Conservation (phyloP, 1,284 basidiomycete species). For the Pseudozyma thailandica region DNA sequence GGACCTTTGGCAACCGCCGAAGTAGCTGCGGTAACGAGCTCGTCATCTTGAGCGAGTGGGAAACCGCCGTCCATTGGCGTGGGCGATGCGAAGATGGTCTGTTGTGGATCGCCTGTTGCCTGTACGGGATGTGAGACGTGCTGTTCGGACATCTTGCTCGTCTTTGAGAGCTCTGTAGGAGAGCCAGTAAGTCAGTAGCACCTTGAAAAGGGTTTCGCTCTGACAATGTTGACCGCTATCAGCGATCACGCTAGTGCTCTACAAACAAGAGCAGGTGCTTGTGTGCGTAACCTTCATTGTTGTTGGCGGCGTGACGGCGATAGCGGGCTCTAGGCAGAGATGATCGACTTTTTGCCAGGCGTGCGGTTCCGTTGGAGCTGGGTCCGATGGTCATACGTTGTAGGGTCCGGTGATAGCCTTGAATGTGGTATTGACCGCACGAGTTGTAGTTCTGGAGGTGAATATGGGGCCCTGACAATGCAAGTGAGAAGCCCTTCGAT, state of each 20-base stretch:
- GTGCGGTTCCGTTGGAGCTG: too few species aligned
- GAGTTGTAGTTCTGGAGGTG: too few species aligned
- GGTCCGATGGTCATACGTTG: too few species aligned
- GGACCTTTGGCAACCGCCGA: constrained; percentile 10
- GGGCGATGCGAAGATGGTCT: constrained; percentile 27
- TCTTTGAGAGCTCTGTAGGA: background rate
- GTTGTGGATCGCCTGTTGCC: background rate
- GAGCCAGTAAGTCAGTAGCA: too few species aligned
- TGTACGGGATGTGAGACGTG: background rate
- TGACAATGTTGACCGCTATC: background rate
- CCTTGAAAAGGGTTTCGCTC: too few species aligned
- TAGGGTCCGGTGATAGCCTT: too few species aligned
- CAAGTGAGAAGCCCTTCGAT: too few species aligned
- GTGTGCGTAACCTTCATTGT: background rate
- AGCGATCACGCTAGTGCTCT: background rate
- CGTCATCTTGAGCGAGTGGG: background rate
- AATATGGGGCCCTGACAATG: too few species aligned
- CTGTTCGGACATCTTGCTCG: constrained; percentile 19
- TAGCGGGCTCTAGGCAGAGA: too few species aligned
- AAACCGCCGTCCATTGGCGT: constrained; percentile 21
- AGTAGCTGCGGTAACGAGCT: background rate
- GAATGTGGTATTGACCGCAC: too few species aligned
- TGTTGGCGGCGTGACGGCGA: background rate
- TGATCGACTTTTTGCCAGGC: too few species aligned
- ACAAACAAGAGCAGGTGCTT: background rate